These are phyloP conservation scores for Termitomyces sp. DNA, from an alignment of 768 basidiomycete species.

Conservation along the genomic window DNA sequence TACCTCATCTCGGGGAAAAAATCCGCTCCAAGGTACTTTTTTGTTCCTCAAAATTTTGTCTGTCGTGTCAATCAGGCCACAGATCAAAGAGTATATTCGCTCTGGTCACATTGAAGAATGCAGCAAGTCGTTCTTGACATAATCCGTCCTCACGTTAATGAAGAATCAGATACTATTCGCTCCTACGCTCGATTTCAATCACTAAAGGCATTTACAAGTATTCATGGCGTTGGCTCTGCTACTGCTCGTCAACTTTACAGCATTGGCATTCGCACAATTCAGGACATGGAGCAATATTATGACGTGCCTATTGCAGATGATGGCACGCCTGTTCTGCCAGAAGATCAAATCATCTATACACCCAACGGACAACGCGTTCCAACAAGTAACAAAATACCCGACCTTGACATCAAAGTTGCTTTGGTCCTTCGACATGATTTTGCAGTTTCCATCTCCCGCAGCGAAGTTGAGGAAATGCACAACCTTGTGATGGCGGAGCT, in stretches of 20 bases:
- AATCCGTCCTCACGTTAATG: neutral
- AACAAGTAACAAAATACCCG: slow-evolving; percentile 16
- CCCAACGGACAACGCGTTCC: slow-evolving; percentile 24
- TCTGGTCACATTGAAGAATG: slow-evolving; percentile 56
- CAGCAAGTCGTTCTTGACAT: slow-evolving; percentile 28
- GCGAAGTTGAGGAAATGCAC: slow-evolving; percentile 79
- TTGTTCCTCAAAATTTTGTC: neutral
- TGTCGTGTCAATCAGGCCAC: neutral
- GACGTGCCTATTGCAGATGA: slow-evolving; percentile 29
- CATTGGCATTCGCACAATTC: slow-evolving; percentile 58
- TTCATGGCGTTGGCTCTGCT: slow-evolving; percentile 74
- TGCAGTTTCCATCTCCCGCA: slow-evolving; percentile 50
- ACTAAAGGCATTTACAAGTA: slow-evolving; percentile 50
- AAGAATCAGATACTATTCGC: slow-evolving; percentile 37
- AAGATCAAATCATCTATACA: slow-evolving; percentile 21
- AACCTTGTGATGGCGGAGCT: slow-evolving; percentile 63
- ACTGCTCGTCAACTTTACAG: slow-evolving; percentile 64
- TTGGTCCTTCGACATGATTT: slow-evolving; percentile 58
- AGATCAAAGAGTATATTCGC: slow-evolving; percentile 63
- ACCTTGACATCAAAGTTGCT: slow-evolving; percentile 48
- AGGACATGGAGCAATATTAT: slow-evolving; percentile 66
- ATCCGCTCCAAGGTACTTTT: slow-evolving; percentile 40
- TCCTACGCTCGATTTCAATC: slow-evolving; percentile 48
- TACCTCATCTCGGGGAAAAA: slow-evolving; percentile 49
- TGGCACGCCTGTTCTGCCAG: neutral